Evolutionary conservation across 306 rosid species (phyloP), one percentile per base, ranked within the genome.

Genomic region (Glycine tomentella): DNA sequence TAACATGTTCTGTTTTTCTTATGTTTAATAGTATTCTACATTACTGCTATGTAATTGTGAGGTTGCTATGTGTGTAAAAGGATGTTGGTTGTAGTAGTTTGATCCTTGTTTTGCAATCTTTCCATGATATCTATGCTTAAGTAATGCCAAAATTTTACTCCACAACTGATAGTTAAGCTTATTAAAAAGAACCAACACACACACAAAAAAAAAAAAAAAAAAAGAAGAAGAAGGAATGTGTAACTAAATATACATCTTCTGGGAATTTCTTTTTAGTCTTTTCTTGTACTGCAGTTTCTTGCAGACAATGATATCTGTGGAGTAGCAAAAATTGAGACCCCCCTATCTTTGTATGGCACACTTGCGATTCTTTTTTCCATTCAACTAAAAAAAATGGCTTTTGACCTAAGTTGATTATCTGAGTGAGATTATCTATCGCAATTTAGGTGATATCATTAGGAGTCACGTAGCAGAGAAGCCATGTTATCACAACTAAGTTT

Each of bases 21-120:
- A 5, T 45, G 48, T 51, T 68, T 55, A 68, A 44, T 68, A 17
- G 0, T 8, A 16, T 16, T 45, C 55, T 44, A 12, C 8, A 4
- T 40, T 68, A 6, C 13, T 68, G 15, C 9, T 44, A 44, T 68
- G 14, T 17, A 44, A 67, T 45, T 3, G 3, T 44, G 50, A 31
- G 34, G 14, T 45, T 53, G 15, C 14, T 66, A 15, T 68, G 8
- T 42, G 72, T 66, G 72, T 8, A 42, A 67, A 44, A 36, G 53
- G 33, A 15, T 44, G 53, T 4, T 67, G 8, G 15, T 16, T 25
- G 12, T 63, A 14, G 67, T 25, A 72, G 74, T 73, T 74, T 81
- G 69, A 5, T 75, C 9, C 7, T 13, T 74, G 57, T 11, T 57
- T 4, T 59, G 52, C 55, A 4, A 48, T 59, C n/a, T 25, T 38